Conservation (phyloP, 2,329 filamentous ascomycete species). For the Coniochaeta ligniaria region DNA sequence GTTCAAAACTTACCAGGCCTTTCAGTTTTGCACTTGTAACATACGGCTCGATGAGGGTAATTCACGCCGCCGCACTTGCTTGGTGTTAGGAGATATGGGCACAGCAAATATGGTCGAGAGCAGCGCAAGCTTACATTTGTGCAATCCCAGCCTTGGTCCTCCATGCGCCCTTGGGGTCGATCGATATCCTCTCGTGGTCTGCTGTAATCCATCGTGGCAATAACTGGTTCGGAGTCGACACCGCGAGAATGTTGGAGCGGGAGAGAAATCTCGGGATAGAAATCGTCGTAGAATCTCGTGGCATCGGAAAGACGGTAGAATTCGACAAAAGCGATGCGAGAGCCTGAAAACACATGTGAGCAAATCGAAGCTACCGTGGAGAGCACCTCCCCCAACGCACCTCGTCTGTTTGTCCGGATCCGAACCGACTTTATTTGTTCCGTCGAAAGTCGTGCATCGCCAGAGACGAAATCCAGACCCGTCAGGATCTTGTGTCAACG, state of each 20-base stretch:
- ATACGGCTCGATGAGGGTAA: conserved; percentile 46
- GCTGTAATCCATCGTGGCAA: conserved; percentile 26
- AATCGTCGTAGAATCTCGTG: conserved; percentile 27
- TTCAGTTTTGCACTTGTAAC: conserved; percentile 50
- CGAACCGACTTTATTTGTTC: conserved; percentile 9
- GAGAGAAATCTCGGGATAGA: conserved; percentile 28
- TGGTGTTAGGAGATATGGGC: conserved; percentile 1
- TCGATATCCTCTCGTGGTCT: conserved; percentile 23
- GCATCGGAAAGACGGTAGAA: conserved; percentile 30
- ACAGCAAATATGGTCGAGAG: neutral
- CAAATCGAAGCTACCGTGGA: conserved; percentile 8
- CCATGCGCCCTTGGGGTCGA: conserved; percentile 10
- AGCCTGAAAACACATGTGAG: conserved; percentile 9
- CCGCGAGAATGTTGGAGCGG: conserved; percentile 20
- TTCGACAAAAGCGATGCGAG: conserved; percentile 30
- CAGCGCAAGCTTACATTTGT: conserved; percentile 20
- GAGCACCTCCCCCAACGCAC: neutral
- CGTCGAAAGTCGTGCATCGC: conserved; percentile 14
- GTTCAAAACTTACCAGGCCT: conserved; percentile 35
- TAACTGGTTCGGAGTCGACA: conserved; percentile 18
- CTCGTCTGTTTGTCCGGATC: neutral
- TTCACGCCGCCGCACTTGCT: conserved; percentile 47
- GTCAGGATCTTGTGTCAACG: conserved; percentile 12
- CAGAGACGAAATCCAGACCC: conserved; percentile 15
- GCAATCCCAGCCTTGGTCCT: conserved; percentile 31